phyloP scores from a whole-genome alignment of 1,139 yeast species.

The Diutina mesorugosa region DNA sequence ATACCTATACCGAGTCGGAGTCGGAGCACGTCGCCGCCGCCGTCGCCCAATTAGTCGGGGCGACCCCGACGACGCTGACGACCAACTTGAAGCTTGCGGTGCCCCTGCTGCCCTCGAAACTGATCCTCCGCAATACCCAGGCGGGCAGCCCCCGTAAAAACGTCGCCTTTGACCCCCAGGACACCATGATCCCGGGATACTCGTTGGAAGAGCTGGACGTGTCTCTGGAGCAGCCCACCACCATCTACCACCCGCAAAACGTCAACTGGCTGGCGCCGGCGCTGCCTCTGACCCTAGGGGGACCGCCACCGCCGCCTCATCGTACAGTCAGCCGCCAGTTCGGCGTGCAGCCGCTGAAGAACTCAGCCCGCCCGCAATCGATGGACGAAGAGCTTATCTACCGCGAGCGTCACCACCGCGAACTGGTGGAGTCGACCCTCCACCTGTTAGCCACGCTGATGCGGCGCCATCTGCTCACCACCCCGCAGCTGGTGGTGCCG shows the following conservation, averaged over 20 bases:
- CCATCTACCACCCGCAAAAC: background rate
- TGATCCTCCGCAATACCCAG: constrained; percentile 23
- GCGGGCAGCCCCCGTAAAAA: constrained; percentile 21
- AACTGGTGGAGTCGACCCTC: constrained; percentile 14
- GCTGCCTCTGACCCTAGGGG: background rate
- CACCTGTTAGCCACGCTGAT: constrained; percentile 23
- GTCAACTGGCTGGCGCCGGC: background rate
- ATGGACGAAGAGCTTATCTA: background rate
- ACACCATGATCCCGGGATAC: background rate
- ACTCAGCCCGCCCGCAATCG: background rate
- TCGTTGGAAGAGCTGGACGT: background rate
- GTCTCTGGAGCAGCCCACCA: background rate
- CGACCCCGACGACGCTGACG: background rate
- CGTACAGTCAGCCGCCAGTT: background rate
- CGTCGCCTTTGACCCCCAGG: background rate
- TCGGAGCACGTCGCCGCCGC: background rate
- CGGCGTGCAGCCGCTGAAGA: background rate
- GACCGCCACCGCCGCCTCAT: constrained; percentile 1
- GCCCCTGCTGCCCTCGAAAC: constrained; percentile 22
- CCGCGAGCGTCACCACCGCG: background rate
- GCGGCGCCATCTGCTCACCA: constrained; percentile 7
- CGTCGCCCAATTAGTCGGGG: background rate
- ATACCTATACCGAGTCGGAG: background rate
- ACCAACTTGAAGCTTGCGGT: background rate
- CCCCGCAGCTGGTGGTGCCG: constrained; percentile 7